Conservation (phyloP, 768 basidiomycete species). For the Coprinopsis marcescibilis region DNA sequence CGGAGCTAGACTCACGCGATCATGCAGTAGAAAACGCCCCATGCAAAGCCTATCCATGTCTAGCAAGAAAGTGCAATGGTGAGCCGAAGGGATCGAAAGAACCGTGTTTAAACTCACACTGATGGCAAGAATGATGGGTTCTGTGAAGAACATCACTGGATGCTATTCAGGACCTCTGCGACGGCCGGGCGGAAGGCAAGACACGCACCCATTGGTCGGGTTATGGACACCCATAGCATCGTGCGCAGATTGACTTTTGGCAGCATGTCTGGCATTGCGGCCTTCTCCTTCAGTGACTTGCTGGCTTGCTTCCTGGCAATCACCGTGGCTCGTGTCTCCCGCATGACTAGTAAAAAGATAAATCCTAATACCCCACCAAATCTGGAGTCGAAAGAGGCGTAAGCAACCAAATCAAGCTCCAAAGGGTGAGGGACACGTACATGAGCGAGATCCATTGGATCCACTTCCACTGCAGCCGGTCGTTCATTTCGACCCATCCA, state of each 20-base stretch:
- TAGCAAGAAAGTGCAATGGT: conserved; percentile 23
- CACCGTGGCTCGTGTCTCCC: conserved; percentile 66
- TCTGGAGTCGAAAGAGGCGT: conserved; percentile 6
- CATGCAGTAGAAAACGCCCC: conserved; percentile 63
- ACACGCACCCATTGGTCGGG: conserved; percentile 59
- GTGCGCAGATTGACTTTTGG: conserved; percentile 30
- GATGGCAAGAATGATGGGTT: conserved; percentile 67
- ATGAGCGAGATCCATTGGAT: conserved; percentile 79
- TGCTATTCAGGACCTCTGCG: background rate
- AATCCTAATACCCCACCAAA: conserved; percentile 19
- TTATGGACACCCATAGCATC: conserved; percentile 60
- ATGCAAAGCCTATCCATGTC: conserved; percentile 63
- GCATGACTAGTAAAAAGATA: conserved; percentile 48
- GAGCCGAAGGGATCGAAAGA: background rate
- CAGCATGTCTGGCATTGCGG: background rate
- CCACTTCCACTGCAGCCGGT: conserved; percentile 67
- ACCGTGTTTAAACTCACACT: conserved; percentile 38
- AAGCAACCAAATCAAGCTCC: background rate
- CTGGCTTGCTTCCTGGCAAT: conserved; percentile 56
- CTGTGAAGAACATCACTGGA: conserved; percentile 55
- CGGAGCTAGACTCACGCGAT: conserved; percentile 45
- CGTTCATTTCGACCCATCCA: conserved; percentile 62
- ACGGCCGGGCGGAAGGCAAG: background rate
- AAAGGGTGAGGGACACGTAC: conserved; percentile 25
- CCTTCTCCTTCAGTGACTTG: background rate